Evolutionary conservation across 768 basidiomycete genomes (phyloP), one percentile per base, ranked within the genome.

Genomic region (Amylocystis lapponica): DNA sequence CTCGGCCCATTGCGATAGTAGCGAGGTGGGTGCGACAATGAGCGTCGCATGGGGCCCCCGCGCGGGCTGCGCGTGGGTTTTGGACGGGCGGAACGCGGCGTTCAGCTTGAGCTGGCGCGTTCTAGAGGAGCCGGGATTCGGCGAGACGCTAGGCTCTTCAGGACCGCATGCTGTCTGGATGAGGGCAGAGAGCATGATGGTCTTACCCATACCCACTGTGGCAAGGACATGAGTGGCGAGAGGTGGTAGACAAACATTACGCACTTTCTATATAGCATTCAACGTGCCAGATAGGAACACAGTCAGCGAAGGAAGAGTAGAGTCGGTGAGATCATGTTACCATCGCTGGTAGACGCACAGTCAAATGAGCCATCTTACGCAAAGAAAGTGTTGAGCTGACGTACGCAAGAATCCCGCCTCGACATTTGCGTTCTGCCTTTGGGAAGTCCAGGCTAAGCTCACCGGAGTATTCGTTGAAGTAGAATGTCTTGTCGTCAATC

Each of bases 201-300:
- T 91, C 66, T 94, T 94, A 6, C 91, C 91, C 79, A 94, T 86
- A n/a, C 90, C 90, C 90, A 93, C 88, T 90, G 41, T 32, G 10
- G 30, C 45, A 35, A 33, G 26, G 7, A 52, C 12, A 22, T 48
- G 11, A 39, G 32, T 29, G 27, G 9, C 43, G 19, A 14, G 17
- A 8, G 47, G n/a, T 29, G 19, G n/a, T 19, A 2, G 34, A 35
- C 29, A 48, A 39, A 35, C 12, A 7, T 36, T 16, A 48, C 52
- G n/a, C 16, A 53, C 52, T 53, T 34, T 53, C 52, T 53, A 40
- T 12, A 22, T 4, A 13, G 26, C n/a, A 36, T 8, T 5, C 35
- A 14, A 20, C 17, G 35, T 36, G 35, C 4, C 17, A n/a, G n/a
- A n/a, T n/a, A n/a, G n/a, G 17, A 20, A 9, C 14, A 38, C 21